Conservation (phyloP, 1,284 basidiomycete genomes). For the Farysia itapuensis region DNA sequence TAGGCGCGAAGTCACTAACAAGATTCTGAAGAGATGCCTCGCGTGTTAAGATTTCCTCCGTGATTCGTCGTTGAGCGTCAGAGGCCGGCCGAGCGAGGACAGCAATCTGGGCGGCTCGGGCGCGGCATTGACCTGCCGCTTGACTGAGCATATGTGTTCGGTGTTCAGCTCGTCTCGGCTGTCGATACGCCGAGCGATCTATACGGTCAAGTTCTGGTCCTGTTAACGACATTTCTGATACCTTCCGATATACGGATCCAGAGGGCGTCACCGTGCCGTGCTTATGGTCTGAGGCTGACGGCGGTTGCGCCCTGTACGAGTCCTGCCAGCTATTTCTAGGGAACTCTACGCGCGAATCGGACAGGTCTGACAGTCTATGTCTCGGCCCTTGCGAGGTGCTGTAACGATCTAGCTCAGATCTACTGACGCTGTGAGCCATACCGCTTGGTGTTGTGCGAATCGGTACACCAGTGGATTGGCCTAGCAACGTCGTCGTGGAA, state of each 20-base stretch:
- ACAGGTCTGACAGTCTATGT: too few relatives aligned
- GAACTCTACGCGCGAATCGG: not conserved
- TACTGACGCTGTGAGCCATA: not conserved
- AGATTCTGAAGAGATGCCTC: conserved; percentile 20
- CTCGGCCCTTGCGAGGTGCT: not conserved
- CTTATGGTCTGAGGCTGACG: too few relatives aligned
- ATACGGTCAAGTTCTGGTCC: too few relatives aligned
- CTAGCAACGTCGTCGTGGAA: not conserved
- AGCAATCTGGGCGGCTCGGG: conserved; percentile 14
- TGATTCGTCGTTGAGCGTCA: conserved; percentile 12
- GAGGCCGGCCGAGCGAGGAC: conserved; percentile 15
- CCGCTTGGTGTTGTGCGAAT: not conserved
- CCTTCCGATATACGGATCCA: not conserved
- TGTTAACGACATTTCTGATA: too few relatives aligned
- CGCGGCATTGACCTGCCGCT: conserved; percentile 6
- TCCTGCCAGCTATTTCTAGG: not conserved
- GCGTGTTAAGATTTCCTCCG: conserved; percentile 4
- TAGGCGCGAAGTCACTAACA: conserved; percentile 3
- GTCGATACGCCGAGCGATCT: not conserved
- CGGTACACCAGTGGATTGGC: not conserved
- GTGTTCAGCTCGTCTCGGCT: not conserved
- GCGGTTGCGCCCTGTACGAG: too few relatives aligned
- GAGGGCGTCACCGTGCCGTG: too few relatives aligned
- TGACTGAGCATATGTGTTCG: not conserved
- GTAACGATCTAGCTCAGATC: not conserved